Percentiles rank a stretch among this genome's conserved stretches.
phyloP scores from a whole-genome alignment of 345 rosid species.

The Linum trigynum region DNA sequence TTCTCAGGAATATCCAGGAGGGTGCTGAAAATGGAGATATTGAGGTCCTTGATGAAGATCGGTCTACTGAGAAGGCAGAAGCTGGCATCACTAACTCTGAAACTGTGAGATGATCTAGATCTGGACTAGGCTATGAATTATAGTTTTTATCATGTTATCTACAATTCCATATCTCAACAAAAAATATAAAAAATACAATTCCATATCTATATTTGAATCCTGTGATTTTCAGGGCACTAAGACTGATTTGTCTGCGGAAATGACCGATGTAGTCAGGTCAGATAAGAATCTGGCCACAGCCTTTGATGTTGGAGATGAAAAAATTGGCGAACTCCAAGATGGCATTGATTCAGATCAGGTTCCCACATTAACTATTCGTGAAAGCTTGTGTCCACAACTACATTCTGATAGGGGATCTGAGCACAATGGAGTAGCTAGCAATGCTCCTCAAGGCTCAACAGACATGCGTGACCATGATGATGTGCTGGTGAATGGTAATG shows the following conservation, averaged over 20 bases:
- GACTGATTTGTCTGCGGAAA: slow-evolving; percentile 36
- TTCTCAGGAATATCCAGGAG: slow-evolving; percentile 50
- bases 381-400: slow-evolving; percentile 35
- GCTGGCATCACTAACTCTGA: slow-evolving; percentile 23
- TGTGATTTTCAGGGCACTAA: slow-evolving; percentile 37
- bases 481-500: slow-evolving; percentile 33
- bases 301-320: slow-evolving; percentile 37
- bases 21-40: slow-evolving; percentile 45
- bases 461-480: slow-evolving; percentile 34
- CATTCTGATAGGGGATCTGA: slow-evolving; percentile 30
- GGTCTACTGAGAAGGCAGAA: slow-evolving; percentile 40
- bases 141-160: background rate
- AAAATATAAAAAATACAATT: too few species aligned
- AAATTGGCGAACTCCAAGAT: slow-evolving; percentile 43
- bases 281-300: slow-evolving; percentile 37
- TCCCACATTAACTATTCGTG: slow-evolving; percentile 66
- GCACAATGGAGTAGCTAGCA: slow-evolving; percentile 29
- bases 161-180: too few species aligned
- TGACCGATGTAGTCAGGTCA: slow-evolving; percentile 31
- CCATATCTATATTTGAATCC: slow-evolving; percentile 2
- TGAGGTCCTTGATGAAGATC: slow-evolving; percentile 36
- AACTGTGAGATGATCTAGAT: slow-evolving; percentile 31
- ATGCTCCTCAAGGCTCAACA: slow-evolving; percentile 27
- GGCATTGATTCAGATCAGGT: slow-evolving; percentile 64
- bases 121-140: background rate